Percentiles rank a stretch among this genome's conserved stretches.
phyloP scores from a whole-genome alignment of 768 basidiomycete species.

The Tylopilus sp. region DNA sequence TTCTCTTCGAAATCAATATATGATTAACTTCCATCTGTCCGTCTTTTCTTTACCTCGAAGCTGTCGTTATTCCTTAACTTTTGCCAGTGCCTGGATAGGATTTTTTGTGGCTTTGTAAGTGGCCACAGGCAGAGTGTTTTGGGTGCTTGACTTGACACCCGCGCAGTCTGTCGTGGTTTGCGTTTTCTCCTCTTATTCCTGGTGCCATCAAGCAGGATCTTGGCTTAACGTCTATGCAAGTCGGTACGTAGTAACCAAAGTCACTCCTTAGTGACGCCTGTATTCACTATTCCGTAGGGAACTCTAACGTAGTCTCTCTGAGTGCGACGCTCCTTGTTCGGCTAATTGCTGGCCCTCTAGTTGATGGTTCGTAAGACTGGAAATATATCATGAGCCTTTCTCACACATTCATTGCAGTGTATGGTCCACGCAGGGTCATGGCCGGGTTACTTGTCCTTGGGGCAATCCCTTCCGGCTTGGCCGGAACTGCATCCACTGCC shows the following conservation, averaged over 20 bases:
- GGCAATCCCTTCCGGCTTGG: slow-evolving; percentile 3
- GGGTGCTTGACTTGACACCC: background rate
- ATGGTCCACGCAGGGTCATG: slow-evolving; percentile 7
- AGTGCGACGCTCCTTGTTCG: slow-evolving; percentile 49
- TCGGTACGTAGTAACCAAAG: slow-evolving; percentile 28
- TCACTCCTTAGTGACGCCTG: background rate
- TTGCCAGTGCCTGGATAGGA: background rate
- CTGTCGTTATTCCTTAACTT: background rate
- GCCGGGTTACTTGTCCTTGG: slow-evolving; percentile 3
- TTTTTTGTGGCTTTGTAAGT: slow-evolving; percentile 8
- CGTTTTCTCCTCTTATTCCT: slow-evolving; percentile 56
- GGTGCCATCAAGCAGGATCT: slow-evolving; percentile 54
- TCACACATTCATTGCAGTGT: background rate
- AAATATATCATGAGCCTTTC: background rate
- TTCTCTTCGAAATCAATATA: slow-evolving; percentile 1
- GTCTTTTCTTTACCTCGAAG: background rate
- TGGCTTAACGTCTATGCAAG: slow-evolving; percentile 42
- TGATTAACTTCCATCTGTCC: slow-evolving; percentile 6
- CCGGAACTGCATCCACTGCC: slow-evolving; percentile 36
- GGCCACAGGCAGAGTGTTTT: too few relatives aligned
- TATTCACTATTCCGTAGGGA: slow-evolving; percentile 23
- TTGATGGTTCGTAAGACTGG: slow-evolving; percentile 30
- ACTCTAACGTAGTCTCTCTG: slow-evolving; percentile 49
- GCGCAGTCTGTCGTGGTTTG: slow-evolving; percentile 46
- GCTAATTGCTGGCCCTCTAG: slow-evolving; percentile 48